phyloP scores from a whole-genome alignment of 805 yeast genomes.

The Candida methanosorbosa region DNA sequence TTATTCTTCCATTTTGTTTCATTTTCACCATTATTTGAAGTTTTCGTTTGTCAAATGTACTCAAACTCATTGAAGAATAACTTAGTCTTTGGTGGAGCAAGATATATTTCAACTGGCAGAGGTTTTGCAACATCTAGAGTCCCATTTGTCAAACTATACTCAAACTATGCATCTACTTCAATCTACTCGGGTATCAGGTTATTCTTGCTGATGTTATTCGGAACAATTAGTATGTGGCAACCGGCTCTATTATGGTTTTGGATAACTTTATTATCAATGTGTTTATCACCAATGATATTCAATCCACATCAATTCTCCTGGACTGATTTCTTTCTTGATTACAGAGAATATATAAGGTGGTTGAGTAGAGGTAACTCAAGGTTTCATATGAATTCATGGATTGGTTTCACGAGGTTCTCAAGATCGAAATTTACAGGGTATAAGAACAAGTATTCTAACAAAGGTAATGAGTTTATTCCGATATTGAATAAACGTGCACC shows the following conservation, averaged over 20 bases:
- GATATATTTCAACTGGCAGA: slow-evolving; percentile 87
- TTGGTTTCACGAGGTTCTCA: slow-evolving; percentile 59
- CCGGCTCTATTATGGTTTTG: slow-evolving; percentile 56
- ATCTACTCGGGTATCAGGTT: slow-evolving; percentile 72
- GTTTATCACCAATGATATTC: slow-evolving; percentile 42
- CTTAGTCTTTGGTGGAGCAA: slow-evolving; percentile 84
- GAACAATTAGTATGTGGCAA: slow-evolving; percentile 76
- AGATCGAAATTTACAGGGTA: slow-evolving; percentile 91
- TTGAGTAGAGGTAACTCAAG: slow-evolving; percentile 67
- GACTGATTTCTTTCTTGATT: slow-evolving; percentile 39
- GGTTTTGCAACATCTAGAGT: slow-evolving; percentile 85
- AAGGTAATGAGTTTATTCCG: slow-evolving; percentile 30
- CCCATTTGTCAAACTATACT: slow-evolving; percentile 62
- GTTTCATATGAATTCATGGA: slow-evolving; percentile 72
- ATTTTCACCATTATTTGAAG: slow-evolving; percentile 87
- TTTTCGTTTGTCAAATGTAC: slow-evolving; percentile 89
- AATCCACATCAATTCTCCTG: slow-evolving; percentile 47
- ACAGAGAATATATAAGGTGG: slow-evolving; percentile 55
- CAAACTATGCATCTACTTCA: slow-evolving; percentile 68
- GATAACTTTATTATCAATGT: slow-evolving; percentile 36
- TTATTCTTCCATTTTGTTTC: slow-evolving; percentile 72
- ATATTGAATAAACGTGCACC: slow-evolving; percentile 71
- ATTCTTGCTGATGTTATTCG: slow-evolving; percentile 62
- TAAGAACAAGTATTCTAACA: slow-evolving; percentile 52
- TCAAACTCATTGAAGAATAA: slow-evolving; percentile 70